These are phyloP conservation scores for Penicillium canariense DNA, from an alignment of 495 filamentous ascomycete species.

Conservation along the genomic window DNA sequence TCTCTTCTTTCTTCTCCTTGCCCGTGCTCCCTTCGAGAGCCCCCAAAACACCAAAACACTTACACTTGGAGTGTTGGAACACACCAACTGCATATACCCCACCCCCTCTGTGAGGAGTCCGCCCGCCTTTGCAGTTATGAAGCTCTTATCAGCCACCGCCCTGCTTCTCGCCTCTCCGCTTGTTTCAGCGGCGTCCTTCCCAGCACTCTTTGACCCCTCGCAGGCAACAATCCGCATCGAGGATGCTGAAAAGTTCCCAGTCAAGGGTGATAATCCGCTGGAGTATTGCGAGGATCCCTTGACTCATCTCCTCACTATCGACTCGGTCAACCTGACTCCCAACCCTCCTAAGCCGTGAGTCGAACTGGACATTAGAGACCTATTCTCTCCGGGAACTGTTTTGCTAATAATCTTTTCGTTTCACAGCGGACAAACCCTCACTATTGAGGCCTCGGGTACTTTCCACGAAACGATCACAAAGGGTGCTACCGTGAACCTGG, in stretches of 20 bases:
- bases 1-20: not conserved
- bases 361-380: not conserved
- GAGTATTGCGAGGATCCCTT: slow-evolving; percentile 65
- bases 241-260: slow-evolving; percentile 18
- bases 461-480: slow-evolving; percentile 66
- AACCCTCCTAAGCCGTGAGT: slow-evolving; percentile 89
- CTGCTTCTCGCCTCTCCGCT: slow-evolving; percentile 34
- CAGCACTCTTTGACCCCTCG: slow-evolving; percentile 27
- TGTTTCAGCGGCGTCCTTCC: slow-evolving; percentile 30
- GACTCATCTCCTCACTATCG: slow-evolving; percentile 64
- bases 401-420: slow-evolving; percentile 11
- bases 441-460: slow-evolving; percentile 72
- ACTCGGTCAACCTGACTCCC: slow-evolving; percentile 74
- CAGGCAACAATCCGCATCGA: slow-evolving; percentile 31
- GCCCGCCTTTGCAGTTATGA: slow-evolving; percentile 42
- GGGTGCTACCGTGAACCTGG: slow-evolving; percentile 74
- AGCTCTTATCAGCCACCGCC: slow-evolving; percentile 42
- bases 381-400: not conserved
- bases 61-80: too few relatives aligned
- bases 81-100: too few relatives aligned
- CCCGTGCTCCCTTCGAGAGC: not conserved
- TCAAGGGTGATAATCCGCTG: slow-evolving; percentile 45
- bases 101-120: too few relatives aligned
- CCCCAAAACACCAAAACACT: not conserved
- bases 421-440: slow-evolving; percentile 71